Conservation (phyloP, 2,329 filamentous ascomycete genomes). For the Hypoxylon sp. region DNA sequence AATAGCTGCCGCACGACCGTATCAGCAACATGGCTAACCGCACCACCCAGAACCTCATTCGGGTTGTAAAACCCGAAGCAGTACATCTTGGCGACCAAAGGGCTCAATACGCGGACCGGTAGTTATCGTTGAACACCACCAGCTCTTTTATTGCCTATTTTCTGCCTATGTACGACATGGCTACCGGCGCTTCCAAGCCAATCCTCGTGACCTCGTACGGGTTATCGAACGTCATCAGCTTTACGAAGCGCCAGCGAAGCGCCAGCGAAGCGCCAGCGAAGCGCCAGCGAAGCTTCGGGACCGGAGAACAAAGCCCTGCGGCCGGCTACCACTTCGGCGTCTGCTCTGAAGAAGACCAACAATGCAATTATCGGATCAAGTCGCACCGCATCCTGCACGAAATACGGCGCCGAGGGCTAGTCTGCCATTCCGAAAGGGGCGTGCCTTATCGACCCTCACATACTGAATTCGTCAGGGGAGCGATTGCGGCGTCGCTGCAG, state of each 20-base stretch:
- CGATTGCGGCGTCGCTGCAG: conserved; percentile 31
- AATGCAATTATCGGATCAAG: conserved; percentile 42
- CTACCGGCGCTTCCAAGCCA: conserved; percentile 20
- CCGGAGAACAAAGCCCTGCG: conserved; percentile 28
- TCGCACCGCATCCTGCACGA: conserved; percentile 42
- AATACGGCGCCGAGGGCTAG: conserved; percentile 28
- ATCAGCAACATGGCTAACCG: conserved; percentile 29
- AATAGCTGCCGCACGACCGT: conserved; percentile 28
- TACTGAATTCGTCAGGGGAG: conserved; percentile 23
- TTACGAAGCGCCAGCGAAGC: conserved; percentile 12
- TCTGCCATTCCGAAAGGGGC: conserved; percentile 22
- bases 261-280: conserved; percentile 20
- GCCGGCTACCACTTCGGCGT: conserved; percentile 20
- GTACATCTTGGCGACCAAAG: conserved; percentile 6
- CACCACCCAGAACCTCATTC: conserved; percentile 30
- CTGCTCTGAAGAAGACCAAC: conserved; percentile 15
- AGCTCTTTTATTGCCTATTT: conserved; percentile 16
- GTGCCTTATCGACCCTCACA: conserved; percentile 19
- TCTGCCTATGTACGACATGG: conserved; percentile 28
- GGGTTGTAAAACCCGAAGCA: conserved; percentile 42
- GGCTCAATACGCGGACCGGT: conserved; percentile 15
- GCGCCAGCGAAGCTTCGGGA: conserved; percentile 29
- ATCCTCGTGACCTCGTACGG: conserved; percentile 24
- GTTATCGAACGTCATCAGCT: conserved; percentile 25
- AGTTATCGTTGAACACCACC: conserved; percentile 33